Base-by-base conservation (phyloP, 805 yeast species). In the Saturnispora serradocipensis region DNA sequence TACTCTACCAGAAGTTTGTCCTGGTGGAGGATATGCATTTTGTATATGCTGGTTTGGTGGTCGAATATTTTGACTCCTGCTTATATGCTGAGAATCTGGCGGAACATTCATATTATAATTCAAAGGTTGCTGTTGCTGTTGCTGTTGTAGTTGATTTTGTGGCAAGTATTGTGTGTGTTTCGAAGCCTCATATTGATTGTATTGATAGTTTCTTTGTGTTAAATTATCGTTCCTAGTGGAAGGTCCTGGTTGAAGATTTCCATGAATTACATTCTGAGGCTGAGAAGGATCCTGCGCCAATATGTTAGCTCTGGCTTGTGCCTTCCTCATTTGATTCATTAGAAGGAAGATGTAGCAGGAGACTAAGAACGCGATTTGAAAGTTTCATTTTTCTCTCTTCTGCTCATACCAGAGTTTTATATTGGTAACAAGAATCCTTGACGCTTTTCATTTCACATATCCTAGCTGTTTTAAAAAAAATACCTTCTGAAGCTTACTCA, bases 241-340 rank as follows among this genome's bases (percentile, higher is more conserved):
- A 11, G 27, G 10, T 10, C 13, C 7, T n/a, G 18, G 20, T 7
- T 30, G 20, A 8, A 16, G 5, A 44, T 9, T 30, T 15, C 10
- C 20, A 4, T n/a, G n/a, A 7, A 0, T 15, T 2, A 4, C 27
- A 3, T 32, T 20, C 16, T 36, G 45, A 16, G 52, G 52, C 5
- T 52, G 46, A 9, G 52, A 24, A 4, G 47, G 43, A 16, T 59
- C 64, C 48, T 56, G 52, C 9, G 52, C 58, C 44, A 62, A 32
- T 5, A 62, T 51, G 49, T 62, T 56, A 22, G 62, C 61, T 44
- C 65, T 59, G 1, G 62, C 7, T 25, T 61, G 62, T 34, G 64
- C 52, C 43, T 59, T 61, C 16, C 52, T 59, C 57, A 55, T 55
- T 28, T 8, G 18, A 18, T 32, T 44, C 10, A 15, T 16, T 10